These are phyloP conservation scores for Trypanosomatidae sp. DNA, from an alignment of 208 protist species.

Conservation along the genomic window DNA sequence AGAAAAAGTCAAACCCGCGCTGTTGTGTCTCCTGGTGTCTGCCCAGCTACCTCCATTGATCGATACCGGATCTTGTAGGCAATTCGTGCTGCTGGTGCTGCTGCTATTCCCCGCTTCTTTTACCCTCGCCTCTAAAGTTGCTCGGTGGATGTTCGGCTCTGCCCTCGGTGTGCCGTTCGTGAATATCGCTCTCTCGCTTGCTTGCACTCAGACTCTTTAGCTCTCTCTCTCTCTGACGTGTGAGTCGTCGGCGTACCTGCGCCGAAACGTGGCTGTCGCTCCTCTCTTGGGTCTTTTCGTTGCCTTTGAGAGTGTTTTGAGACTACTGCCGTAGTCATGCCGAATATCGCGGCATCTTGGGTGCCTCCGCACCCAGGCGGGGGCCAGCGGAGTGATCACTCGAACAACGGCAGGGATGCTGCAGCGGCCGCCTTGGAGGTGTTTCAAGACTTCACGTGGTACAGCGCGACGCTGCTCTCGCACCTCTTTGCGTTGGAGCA, in stretches of 20 bases:
- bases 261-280: neutral
- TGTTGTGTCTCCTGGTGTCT: neutral
- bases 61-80: neutral
- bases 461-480: slow-evolving; percentile 43
- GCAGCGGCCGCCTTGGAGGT: slow-evolving; percentile 13
- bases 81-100: neutral
- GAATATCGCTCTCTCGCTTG: neutral
- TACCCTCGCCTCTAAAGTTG: neutral
- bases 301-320: neutral
- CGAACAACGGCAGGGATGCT: neutral
- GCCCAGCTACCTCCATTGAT: neutral
- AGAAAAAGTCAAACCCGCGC: neutral
- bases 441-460: slow-evolving; percentile 39
- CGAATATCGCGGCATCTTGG: neutral
- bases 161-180: neutral
- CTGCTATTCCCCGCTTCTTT: neutral
- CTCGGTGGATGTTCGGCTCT: neutral
- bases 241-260: neutral
- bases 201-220: neutral
- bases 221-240: neutral
- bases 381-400: slow-evolving; percentile 11
- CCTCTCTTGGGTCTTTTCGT: neutral
- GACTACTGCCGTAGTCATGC: neutral
- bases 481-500: slow-evolving; percentile 40
- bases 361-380: slow-evolving; percentile 1